phyloP scores from a whole-genome alignment of 2,329 filamentous ascomycete species.

The Aspergillus fructus region DNA sequence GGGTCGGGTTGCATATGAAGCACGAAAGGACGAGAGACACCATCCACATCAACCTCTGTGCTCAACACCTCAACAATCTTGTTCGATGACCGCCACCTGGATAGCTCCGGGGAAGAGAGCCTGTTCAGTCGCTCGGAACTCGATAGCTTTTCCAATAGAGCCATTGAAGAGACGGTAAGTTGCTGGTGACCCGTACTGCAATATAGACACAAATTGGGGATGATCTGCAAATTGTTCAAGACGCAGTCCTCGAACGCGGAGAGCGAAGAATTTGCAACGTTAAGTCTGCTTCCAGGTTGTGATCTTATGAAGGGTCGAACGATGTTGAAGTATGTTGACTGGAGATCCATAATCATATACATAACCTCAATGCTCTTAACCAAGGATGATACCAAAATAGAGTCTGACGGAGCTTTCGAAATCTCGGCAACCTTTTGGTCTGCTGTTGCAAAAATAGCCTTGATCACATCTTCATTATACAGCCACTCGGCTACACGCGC shows the following conservation, averaged over 20 bases:
- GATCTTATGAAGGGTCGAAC: conserved; percentile 75
- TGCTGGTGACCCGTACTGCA: conserved; percentile 80
- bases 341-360: conserved; percentile 77
- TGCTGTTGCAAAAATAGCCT: conserved; percentile 72
- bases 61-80: conserved; percentile 88
- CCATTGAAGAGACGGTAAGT: conserved; percentile 76
- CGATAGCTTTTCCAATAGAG: conserved; percentile 81
- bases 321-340: conserved; percentile 87
- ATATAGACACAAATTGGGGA: conserved; percentile 82
- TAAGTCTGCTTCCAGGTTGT: conserved; percentile 58
- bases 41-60: conserved; percentile 73
- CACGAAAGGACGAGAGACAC: conserved; percentile 73
- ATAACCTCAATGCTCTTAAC: conserved; percentile 81
- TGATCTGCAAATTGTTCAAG: conserved; percentile 72
- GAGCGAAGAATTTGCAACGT: conserved; percentile 72
- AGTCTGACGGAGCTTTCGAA: conserved; percentile 70
- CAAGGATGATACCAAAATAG: conserved; percentile 76
- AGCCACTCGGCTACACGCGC: conserved; percentile 96
- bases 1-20: conserved; percentile 63
- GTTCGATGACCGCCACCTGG: conserved; percentile 67
- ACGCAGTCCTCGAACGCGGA: conserved; percentile 92
- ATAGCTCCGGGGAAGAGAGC: conserved; percentile 62
- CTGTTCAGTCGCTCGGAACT: conserved; percentile 78
- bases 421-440: conserved; percentile 74
- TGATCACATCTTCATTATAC: conserved; percentile 87